Conservation (phyloP, 2,329 filamentous ascomycete species). For the Fusarium sp. region DNA sequence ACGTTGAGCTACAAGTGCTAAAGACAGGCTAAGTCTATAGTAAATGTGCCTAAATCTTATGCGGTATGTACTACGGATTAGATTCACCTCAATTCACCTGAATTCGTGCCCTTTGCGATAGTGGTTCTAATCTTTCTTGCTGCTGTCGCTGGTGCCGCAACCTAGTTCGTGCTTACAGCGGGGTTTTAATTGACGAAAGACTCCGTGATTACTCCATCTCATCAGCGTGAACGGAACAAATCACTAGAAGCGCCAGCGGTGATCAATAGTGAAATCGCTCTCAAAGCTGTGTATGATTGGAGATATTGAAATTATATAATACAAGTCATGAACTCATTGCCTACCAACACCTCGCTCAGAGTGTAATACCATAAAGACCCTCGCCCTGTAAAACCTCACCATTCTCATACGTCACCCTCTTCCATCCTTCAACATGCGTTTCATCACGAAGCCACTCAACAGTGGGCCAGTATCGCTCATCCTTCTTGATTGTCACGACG, state of each 20-base stretch:
- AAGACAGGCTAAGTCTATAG: not conserved
- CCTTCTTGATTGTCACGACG: slow-evolving; percentile 99
- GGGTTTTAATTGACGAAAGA: not conserved
- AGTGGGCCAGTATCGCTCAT: slow-evolving; percentile 90
- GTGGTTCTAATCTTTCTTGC: not conserved
- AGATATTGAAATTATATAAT: not conserved
- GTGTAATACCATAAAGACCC: slow-evolving; percentile 57
- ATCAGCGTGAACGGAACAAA: rapidly evolving
- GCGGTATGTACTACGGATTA: rapidly evolving
- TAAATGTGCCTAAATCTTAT: not conserved
- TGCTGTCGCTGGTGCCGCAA: not conserved
- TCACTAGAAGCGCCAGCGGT: not conserved
- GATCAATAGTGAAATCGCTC: not conserved
- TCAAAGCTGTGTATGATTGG: not conserved
- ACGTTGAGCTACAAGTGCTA: not conserved
- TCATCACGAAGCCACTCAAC: slow-evolving; percentile 74
- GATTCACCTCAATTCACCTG: rapidly evolving
- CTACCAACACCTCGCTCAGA: not conserved
- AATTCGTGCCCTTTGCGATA: not conserved
- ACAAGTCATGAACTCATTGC: not conserved
- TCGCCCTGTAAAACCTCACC: slow-evolving; percentile 64
- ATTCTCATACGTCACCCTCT: slow-evolving; percentile 68
- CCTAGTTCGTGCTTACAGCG: not conserved
- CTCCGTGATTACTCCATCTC: too few relatives aligned
- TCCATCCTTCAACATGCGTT: slow-evolving; percentile 68